Percentiles rank a stretch among this genome's conserved stretches.
Evolutionary conservation across 768 basidiomycete genomes (phyloP).

Genomic region (Nidula microcarpa): DNA sequence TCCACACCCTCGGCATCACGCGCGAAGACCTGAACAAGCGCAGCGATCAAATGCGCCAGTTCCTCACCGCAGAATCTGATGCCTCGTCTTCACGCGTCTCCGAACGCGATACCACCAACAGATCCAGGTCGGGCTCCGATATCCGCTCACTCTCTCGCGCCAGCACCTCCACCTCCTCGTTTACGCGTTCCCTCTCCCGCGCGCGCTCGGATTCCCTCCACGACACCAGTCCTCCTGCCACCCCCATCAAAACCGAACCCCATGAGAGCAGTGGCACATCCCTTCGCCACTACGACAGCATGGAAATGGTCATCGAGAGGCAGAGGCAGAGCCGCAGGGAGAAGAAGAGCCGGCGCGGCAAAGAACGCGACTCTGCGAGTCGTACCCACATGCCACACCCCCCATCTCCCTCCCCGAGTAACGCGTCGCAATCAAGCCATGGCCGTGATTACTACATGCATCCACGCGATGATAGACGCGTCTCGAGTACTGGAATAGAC

Average conservation of each 20-base stretch:
- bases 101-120: constrained; percentile 28
- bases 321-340: constrained; percentile 59
- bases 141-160: constrained; percentile 1
- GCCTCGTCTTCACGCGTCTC: constrained; percentile 41
- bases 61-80: constrained; percentile 53
- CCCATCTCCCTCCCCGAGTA: constrained; percentile 51
- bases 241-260: constrained; percentile 65
- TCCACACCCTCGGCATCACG: constrained; percentile 71
- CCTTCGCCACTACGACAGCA: constrained; percentile 62
- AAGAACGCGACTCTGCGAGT: constrained; percentile 42
- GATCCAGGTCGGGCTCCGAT: constrained; percentile 16
- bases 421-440: constrained; percentile 40
- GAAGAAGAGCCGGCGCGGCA: constrained; percentile 42
- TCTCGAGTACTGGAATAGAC: constrained; percentile 22
- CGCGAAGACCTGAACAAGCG: constrained; percentile 70
- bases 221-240: constrained; percentile 53
- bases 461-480: constrained; percentile 53
- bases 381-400: constrained; percentile 26
- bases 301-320: constrained; percentile 76
- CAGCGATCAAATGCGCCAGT: constrained; percentile 79
- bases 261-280: constrained; percentile 43
- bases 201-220: constrained; percentile 47
- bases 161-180: constrained; percentile 21
- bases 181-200: constrained; percentile 41
- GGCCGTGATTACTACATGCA: constrained; percentile 48